A percentile compares a stretch with the other conserved stretches of the same genome.
Conservation (phyloP, 225 moss, liverwort and hornwort species). For the Neckera pumila region DNA sequence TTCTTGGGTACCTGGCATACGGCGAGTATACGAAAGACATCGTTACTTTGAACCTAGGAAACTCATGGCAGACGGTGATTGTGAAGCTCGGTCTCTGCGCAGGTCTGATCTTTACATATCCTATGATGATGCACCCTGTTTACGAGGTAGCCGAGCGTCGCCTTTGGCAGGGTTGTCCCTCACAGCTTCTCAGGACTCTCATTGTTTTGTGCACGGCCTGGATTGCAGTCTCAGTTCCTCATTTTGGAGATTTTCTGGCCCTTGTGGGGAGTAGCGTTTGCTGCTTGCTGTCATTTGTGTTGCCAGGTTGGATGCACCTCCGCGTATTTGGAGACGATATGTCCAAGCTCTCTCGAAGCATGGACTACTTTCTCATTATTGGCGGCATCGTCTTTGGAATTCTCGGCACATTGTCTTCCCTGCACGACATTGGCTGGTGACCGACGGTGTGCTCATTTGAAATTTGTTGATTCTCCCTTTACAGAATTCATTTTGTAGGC, state of each 20-base stretch:
- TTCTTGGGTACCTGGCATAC: slow-evolving; percentile 74
- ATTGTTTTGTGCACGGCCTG: slow-evolving; percentile 46
- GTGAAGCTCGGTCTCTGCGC: slow-evolving; percentile 71
- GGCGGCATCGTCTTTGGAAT: slow-evolving; percentile 56
- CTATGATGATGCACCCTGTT: slow-evolving; percentile 96
- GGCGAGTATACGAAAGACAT: slow-evolving; percentile 80
- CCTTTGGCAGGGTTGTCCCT: slow-evolving; percentile 34
- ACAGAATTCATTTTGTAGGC: background rate
- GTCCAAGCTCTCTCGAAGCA: slow-evolving; percentile 2
- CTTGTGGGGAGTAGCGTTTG: slow-evolving; percentile 93
- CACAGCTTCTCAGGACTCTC: slow-evolving; percentile 33
- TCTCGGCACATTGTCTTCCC: slow-evolving; percentile 59
- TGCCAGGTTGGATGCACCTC: slow-evolving; percentile 80
- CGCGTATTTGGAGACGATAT: slow-evolving; percentile 23
- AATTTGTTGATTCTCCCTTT: background rate
- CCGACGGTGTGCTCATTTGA: background rate
- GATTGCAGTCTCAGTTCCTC: slow-evolving; percentile 77
- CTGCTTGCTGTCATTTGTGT: slow-evolving; percentile 71
- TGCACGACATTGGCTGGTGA: slow-evolving; percentile 37
- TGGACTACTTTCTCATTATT: slow-evolving; percentile 51
- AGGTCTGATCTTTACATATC: slow-evolving; percentile 83
- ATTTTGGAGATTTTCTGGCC: slow-evolving; percentile 71
- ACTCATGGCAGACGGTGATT: slow-evolving; percentile 51
- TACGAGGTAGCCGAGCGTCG: slow-evolving; percentile 82
- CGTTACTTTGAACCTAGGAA: slow-evolving; percentile 76